Conservation (phyloP, 345 rosid species). For the thale cress (Arabidopsis thaliana) region TAIR10.1 NC_003070.9:26025501-26026000, state of each 20-base stretch:
- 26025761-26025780: constrained; percentile 49
- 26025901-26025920: constrained; percentile 58
- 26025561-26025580: constrained; percentile 52
- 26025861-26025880: constrained; percentile 87
- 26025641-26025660: constrained; percentile 45
- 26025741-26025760: constrained; percentile 33
- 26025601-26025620: constrained; percentile 68
- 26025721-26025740: constrained; percentile 42
- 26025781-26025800: constrained; percentile 86
- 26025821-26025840: constrained; percentile 63
- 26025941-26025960: constrained; percentile 64
- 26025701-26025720: constrained; percentile 43
- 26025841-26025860: constrained; percentile 75
- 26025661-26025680: constrained; percentile 55
- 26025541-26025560: constrained; percentile 64
- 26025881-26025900: constrained; percentile 84
- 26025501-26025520: constrained; percentile 64
- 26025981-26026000: constrained; percentile 43
- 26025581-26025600: constrained; percentile 37
- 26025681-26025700: constrained; percentile 44
- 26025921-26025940: constrained; percentile 45
- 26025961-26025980: constrained; percentile 48
- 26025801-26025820: constrained; percentile 52
- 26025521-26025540: constrained; percentile 75
- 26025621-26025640: constrained; percentile 73